Evolutionary conservation across 2,329 filamentous ascomycete species (phyloP), one percentile per base, ranked within the genome.

Genomic region (Apiospora saccharicola): DNA sequence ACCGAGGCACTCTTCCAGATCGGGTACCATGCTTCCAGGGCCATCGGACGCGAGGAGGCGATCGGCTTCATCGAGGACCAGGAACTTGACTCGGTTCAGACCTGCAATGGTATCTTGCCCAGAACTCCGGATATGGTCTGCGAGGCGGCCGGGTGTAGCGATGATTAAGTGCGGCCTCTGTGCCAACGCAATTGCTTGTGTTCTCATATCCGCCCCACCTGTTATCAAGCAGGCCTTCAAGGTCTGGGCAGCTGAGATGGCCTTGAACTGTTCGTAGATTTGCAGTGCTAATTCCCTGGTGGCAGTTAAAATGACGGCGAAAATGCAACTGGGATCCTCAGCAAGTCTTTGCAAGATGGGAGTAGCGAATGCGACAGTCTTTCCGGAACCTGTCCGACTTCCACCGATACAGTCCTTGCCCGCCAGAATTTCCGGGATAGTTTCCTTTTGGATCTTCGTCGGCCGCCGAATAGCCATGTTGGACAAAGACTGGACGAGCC

Each of bases 51-150:
- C 89, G 64, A 99, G 89, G 49, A 99, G 87, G 64, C 96, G 90
- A 84, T 99, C 96, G 4, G 96, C 96, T 86, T 99, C 96, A 80
- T 99, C 96, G 57, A 99, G 91, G 10, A 99, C 95, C 3, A 98
- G 93, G 81, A 94, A 95, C 72, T 90, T 91, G 37, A 94, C 92
- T 69, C 95, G 90, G 24, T 91, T 88, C 67, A 99, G 85, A 0
- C 95, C 95, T 73, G 91, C 91, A 73, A 97, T 90, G 0, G 96
- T 98, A 80, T 99, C 96, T 78, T 95, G 91, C 61, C 96, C 96
- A 22, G 96, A 98, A 1, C 91, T 95, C 51, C 91, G 90, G 79
- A 99, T 95, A 81, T 99, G 96, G 81, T 99, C 96, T 24, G 96
- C 96, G 30, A 99, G 87, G 57, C 96, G 90, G 24, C 96, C 95